phyloP scores from a whole-genome alignment of 192 early-diverging fungal genomes.

The Gryganskiella cystojenkinii region DNA sequence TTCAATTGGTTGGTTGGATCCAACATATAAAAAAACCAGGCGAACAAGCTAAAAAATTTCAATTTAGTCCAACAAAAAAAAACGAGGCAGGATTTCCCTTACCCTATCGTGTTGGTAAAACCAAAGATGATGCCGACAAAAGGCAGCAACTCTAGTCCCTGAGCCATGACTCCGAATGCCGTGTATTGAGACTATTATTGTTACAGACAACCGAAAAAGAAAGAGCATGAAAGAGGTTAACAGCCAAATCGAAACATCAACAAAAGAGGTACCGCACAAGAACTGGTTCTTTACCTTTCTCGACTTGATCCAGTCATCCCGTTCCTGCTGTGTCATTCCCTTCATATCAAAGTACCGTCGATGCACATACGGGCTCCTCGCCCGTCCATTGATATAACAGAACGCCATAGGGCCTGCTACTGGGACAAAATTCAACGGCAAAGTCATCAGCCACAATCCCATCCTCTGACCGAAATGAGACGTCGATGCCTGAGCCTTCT shows the following conservation, averaged over 20 bases:
- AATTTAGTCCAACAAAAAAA: slow-evolving; percentile 3
- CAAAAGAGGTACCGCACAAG: too few relatives aligned
- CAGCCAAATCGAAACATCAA: too few relatives aligned
- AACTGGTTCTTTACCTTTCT: slow-evolving; percentile 41
- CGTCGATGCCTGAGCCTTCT: slow-evolving; percentile 12
- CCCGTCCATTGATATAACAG: slow-evolving; percentile 54
- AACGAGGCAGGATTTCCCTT: slow-evolving; percentile 10
- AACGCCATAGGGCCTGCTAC: slow-evolving; percentile 53
- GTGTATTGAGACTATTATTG: slow-evolving; percentile 53
- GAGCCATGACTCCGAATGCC: slow-evolving; percentile 56
- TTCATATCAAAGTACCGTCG: slow-evolving; percentile 58
- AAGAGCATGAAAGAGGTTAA: too few relatives aligned
- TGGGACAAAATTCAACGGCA: slow-evolving; percentile 59
- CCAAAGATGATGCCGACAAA: slow-evolving; percentile 58
- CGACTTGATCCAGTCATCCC: slow-evolving; percentile 45
- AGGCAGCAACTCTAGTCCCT: slow-evolving; percentile 58
- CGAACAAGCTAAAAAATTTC: not conserved
- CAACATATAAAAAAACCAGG: too few relatives aligned
- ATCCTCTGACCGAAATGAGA: slow-evolving; percentile 50
- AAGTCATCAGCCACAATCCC: slow-evolving; percentile 54
- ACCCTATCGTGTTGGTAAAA: slow-evolving; percentile 64
- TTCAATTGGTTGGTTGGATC: too few relatives aligned
- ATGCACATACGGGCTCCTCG: slow-evolving; percentile 50
- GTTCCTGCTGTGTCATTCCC: slow-evolving; percentile 43
- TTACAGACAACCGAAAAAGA: too few relatives aligned